These are phyloP conservation scores for Plasmodium vinckei DNA, from an alignment of 169 alveolate species.

Conservation along the genomic window DNA sequence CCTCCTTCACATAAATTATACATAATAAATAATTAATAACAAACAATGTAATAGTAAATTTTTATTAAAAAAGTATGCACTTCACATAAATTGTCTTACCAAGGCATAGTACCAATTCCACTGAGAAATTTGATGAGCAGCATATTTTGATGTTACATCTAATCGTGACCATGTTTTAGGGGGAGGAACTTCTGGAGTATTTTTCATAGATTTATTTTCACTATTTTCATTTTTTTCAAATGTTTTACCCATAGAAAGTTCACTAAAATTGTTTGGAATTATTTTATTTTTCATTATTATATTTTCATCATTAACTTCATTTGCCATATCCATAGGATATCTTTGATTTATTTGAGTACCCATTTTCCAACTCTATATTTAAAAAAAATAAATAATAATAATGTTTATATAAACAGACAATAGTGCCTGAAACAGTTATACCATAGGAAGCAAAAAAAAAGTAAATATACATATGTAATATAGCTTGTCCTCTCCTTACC, in stretches of 20 bases:
- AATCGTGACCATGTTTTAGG: slow-evolving; percentile 84
- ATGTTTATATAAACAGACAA: too few species aligned
- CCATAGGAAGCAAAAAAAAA: too few species aligned
- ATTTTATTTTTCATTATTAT: neutral
- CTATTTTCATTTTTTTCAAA: slow-evolving; percentile 46
- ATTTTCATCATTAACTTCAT: neutral
- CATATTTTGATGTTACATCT: slow-evolving; percentile 80
- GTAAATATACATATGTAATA: too few species aligned
- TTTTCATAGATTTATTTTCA: slow-evolving; percentile 33
- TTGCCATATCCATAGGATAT: neutral
- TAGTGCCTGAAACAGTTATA: too few species aligned
- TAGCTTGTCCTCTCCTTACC: neutral
- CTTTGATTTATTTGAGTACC: too few species aligned
- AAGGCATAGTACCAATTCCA: slow-evolving; percentile 89
- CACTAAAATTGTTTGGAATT: slow-evolving; percentile 25
- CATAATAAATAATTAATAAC: slow-evolving; percentile 1
- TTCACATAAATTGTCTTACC: slow-evolving; percentile 17
- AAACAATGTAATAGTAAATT: neutral
- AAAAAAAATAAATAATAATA: too few species aligned
- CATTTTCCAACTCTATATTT: too few species aligned
- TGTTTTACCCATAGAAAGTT: slow-evolving; percentile 52
- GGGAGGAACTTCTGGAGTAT: slow-evolving; percentile 24
- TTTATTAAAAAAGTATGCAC: neutral
- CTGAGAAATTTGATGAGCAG: slow-evolving; percentile 81
- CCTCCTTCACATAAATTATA: slow-evolving; percentile 79